These are phyloP conservation scores for Penicillium ochrochloron DNA, from an alignment of 495 filamentous ascomycete genomes.

Conservation along the genomic window DNA sequence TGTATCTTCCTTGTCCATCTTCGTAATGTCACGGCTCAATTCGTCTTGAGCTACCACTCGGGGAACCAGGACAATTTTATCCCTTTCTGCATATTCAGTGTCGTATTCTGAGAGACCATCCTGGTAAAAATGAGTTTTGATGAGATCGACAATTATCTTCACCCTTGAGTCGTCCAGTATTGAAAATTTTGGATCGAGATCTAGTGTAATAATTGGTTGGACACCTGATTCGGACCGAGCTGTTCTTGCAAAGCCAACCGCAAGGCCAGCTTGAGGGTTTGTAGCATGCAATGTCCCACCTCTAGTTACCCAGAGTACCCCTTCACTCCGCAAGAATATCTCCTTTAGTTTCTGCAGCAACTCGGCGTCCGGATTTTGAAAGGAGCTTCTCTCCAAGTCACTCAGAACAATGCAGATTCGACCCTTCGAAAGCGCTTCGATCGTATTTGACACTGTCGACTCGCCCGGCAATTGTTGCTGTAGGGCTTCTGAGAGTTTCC, in stretches of 20 bases:
- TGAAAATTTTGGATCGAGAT: conserved; percentile 23
- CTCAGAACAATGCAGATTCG: conserved; percentile 35
- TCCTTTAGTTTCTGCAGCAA: conserved; percentile 27
- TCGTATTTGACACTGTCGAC: conserved; percentile 15
- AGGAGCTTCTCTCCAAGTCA: conserved; percentile 9
- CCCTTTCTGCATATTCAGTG: conserved; percentile 32
- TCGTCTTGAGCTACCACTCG: conserved; percentile 26
- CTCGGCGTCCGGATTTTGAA: conserved; percentile 10
- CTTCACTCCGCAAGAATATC: conserved; percentile 27
- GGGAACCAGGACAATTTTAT: conserved; percentile 28
- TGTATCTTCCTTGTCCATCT: background rate
- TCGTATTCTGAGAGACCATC: conserved; percentile 14
- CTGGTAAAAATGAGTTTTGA: conserved; percentile 22
- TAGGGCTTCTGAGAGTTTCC: conserved; percentile 1
- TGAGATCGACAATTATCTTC: conserved; percentile 21
- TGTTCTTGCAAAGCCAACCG: conserved; percentile 36
- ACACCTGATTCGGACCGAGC: conserved; percentile 38
- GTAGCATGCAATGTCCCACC: conserved; percentile 24
- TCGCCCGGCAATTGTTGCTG: background rate
- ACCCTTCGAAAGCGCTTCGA: conserved; percentile 16
- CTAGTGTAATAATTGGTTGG: conserved; percentile 33
- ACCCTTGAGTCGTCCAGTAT: background rate
- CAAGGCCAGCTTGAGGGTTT: conserved; percentile 30
- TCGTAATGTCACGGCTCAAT: conserved; percentile 17
- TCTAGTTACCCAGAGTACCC: conserved; percentile 36